Percentiles rank a stretch among this genome's conserved stretches.
Evolutionary conservation across 2,329 filamentous ascomycete genomes (phyloP).

Genomic region (Rhynchosporium secalis): DNA sequence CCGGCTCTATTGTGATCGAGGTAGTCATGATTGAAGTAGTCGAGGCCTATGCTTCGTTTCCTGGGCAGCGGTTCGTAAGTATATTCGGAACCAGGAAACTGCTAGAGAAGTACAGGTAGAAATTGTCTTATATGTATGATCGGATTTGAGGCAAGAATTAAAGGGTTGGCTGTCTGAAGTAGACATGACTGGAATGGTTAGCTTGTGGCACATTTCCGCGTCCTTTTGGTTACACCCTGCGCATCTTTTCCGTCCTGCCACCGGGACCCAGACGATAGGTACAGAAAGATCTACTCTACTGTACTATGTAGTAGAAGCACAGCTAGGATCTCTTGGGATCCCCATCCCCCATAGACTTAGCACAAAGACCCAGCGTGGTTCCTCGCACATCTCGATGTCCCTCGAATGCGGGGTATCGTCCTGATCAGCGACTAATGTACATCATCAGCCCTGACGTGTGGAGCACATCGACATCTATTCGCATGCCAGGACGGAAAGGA

Average conservation of each 20-base stretch:
- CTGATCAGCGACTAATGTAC: too few species aligned
- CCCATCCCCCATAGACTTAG: too few species aligned
- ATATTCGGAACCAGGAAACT: background rate
- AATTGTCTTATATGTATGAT: background rate
- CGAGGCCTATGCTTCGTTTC: background rate
- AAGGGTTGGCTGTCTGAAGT: background rate
- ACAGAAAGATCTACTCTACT: too few species aligned
- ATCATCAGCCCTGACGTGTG: too few species aligned
- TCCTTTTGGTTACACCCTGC: background rate
- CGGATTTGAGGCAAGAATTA: background rate
- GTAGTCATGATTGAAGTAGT: background rate
- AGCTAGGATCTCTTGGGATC: too few species aligned
- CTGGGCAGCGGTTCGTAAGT: background rate
- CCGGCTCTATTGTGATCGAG: conserved; percentile 23
- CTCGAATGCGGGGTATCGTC: too few species aligned
- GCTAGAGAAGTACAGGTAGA: background rate
- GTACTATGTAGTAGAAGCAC: too few species aligned
- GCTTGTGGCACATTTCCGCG: background rate
- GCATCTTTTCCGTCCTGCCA: conserved; percentile 7
- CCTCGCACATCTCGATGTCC: too few species aligned
- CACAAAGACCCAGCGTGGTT: too few species aligned
- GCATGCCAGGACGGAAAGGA: too few species aligned
- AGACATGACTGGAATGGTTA: background rate
- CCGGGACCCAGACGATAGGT: too few species aligned
- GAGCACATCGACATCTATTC: too few species aligned